Percentiles rank a stretch among this genome's conserved stretches.
These are phyloP conservation scores for Nasturtium officinale DNA, from an alignment of 345 rosid genomes.

Conservation along the genomic window DNA sequence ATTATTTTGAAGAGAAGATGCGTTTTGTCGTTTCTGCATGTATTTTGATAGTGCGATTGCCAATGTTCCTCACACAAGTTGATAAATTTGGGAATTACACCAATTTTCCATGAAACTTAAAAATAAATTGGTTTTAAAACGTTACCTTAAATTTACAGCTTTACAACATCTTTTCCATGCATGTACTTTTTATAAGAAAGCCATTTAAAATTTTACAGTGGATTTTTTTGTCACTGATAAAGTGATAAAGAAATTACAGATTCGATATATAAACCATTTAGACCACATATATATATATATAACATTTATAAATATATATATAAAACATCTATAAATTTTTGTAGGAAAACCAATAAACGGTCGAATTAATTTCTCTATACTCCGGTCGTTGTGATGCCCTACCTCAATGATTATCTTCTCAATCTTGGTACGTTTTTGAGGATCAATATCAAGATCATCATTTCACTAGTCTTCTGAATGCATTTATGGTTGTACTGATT, in stretches of 20 bases:
- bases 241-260: not conserved
- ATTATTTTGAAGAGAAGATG: constrained; percentile 26
- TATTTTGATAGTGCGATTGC: constrained; percentile 24
- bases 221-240: not conserved
- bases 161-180: not conserved
- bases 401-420: not conserved
- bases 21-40: constrained; percentile 36
- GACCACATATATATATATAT: not conserved
- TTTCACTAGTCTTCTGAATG: not conserved
- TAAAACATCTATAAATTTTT: not conserved
- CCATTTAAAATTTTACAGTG: not conserved
- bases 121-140: not conserved
- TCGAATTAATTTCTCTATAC: not conserved
- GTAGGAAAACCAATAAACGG: not conserved
- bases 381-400: not conserved
- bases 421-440: not conserved
- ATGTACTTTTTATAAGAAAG: not conserved
- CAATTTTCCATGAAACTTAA: not conserved
- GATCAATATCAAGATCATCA: not conserved
- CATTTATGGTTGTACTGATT: not conserved
- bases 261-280: not conserved
- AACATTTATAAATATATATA: no score
- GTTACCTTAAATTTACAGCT: constrained; percentile 8
- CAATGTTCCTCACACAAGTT: constrained; percentile 39
- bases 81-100: not conserved